Base-by-base conservation (phyloP, 306 rosid genomes). In the Prunus padus region DNA sequence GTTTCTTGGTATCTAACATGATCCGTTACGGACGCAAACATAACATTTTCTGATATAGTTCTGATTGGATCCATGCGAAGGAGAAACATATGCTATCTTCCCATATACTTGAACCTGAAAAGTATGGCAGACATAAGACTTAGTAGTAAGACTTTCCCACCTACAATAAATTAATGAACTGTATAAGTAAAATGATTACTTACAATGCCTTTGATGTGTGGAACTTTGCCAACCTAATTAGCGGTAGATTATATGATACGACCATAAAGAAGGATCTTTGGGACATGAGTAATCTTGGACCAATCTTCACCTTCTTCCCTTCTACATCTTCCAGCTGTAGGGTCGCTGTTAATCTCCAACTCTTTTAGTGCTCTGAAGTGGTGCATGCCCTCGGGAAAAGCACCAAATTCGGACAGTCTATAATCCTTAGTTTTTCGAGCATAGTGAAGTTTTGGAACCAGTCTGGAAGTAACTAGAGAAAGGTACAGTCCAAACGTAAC, bases 21-120 rank as follows among this genome's bases (percentile, higher is more conserved):
- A 59, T 88, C 86, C 61, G 85, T 70, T 10, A 37, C 74, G 0
- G 87, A 76, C 25, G 88, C 90, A 82, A 88, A 86, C 62, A 88
- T 54, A 37, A 88, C 78, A 72, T 84, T 88, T 50, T 88, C 87
- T 19, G 25, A 69, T 61, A 88, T 84, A 22, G 83, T 88, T 11
- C 88, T 5, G 84, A 72, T 73, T 84, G 90, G 44, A 88, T 86
- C 93, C 90, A 88, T 44, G n/a, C n/a, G 93, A 82, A 25, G 87
- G 93, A 47, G 90, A 80, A 82, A 88, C 90, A 86, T 84, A 88
- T 46, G 90, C 90, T 63, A 88, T 45, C 69, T 81, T 84, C 31
- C 90, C 90, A 71, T 59, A 46, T 9, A 74, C 76, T 49, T 75
- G 74, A 74, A 83, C 79, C 89, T 86, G 84, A 10, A 84, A 30